Evolutionary conservation across 2,329 filamentous ascomycete species (phyloP), one percentile per base, ranked within the genome.

Genomic region (Colletotrichum limetticola): DNA sequence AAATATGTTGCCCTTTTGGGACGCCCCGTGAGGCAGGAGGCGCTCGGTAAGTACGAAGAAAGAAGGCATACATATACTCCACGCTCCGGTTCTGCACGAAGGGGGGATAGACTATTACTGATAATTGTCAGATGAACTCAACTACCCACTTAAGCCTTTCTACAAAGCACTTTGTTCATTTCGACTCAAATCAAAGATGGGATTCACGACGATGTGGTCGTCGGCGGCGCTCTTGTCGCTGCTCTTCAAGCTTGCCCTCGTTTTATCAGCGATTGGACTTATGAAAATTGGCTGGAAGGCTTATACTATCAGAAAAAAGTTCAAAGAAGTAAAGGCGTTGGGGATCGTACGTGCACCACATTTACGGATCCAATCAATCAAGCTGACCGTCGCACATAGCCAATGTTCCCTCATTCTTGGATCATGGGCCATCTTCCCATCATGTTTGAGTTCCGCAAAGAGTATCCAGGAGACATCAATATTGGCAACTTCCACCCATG

Each of bases 381-480:
- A 24, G 37, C 65, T 68, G 16, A 72, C 52, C 1, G 32, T 35
- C 32, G 11, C 14, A 4, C 7, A 9, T 16, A 73, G 61, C 66
- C 66, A 0, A 70, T 73, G 26, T 2, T 73, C 4, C 60, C 59
- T 32, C 71, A 71, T 30, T 71, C 55, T 1, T 73, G 60, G 66
- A 65, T 73, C n/a, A 69, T 49, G 19, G 66, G 71, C 4, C 60
- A 71, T 9, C 30, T 73, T 0, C 19, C 30, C 1, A 46, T 73
- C 22, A 70, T 71, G 42, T 57, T 49, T 16, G 61, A 66, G 37
- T 72, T 72, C 16, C 52, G 58, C 1, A 63, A 68, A 24, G 52
- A 72, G 5, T 72, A 63, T 3, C 60, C 55, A 1, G 37, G 24
- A 19, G 66, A 65, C 19, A 59, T 56, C 3, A 60, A 70, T 6